Evolutionary conservation across 2,329 filamentous ascomycete species (phyloP), one percentile per base, ranked within the genome.

Genomic region (Thyridium curvatum): DNA sequence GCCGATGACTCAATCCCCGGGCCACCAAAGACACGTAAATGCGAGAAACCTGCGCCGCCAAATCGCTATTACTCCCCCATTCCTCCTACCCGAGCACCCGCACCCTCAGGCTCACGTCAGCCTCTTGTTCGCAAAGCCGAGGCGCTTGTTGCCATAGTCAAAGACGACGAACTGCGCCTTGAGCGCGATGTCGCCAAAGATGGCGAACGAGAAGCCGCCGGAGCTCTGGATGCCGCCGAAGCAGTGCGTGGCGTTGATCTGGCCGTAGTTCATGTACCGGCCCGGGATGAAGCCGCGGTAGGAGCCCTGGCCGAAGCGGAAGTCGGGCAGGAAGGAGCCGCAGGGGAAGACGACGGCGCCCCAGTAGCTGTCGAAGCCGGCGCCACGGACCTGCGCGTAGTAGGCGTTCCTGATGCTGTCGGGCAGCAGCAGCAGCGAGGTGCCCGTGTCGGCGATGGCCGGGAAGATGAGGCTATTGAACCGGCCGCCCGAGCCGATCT

Each of bases 171-270:
- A 89, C 46, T 84, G 69, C 39, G 76, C 77, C 75, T 93, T 93
- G 48, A 93, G 71, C 65, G 89, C 86, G 40, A 85, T 70, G 44
- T 90, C 85, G 10, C 87, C 87, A 40, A 90, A 75, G 53, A 94
- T 87, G 41, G 72, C 77, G 46, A 82, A 70, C 2, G 55, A 52
- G 36, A 67, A 49, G 18, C 52, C 53, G 12, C 60, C 60, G 32
- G 66, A 59, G 26, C 59, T 61, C 68, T 93, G 87, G 46, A 94
- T 74, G 35, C 86, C 87, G 40, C 86, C 86, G 58, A 77, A 90
- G 69, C 87, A 93, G 40, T 69, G 66, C 13, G 69, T 61, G 10
- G 68, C 58, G 17, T 71, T 60, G 12, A 44, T 34, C 21, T 46
- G 45, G 10, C 46, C 51, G 32, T 58, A 65, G 47, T 65, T 64